These are phyloP conservation scores for Exophiala aquamarina DNA, from an alignment of 2,329 filamentous ascomycete genomes.

Conservation along the genomic window DNA sequence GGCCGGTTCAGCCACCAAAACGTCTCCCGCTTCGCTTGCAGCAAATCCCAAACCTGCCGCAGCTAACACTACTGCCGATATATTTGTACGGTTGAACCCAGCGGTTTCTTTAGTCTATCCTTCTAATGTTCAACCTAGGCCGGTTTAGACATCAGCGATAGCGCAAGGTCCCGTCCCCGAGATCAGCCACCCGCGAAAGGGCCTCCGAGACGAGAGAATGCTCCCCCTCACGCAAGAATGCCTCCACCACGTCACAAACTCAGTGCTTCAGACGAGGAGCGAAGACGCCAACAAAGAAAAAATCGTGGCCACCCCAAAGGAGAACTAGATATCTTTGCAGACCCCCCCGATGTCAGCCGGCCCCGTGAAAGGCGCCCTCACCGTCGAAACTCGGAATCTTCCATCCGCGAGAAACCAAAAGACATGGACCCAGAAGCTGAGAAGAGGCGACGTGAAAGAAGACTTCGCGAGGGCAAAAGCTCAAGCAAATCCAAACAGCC, in stretches of 20 bases:
- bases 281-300: conserved; percentile 33
- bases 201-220: conserved; percentile 35
- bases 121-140: conserved; percentile 3
- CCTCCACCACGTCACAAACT: conserved; percentile 31
- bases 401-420: conserved; percentile 54
- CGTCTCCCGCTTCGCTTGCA: background rate
- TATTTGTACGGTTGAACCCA: conserved; percentile 19
- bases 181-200: conserved; percentile 21
- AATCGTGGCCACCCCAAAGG: conserved; percentile 35
- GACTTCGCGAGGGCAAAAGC: conserved; percentile 43
- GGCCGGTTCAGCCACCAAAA: conserved; percentile 13
- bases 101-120: background rate
- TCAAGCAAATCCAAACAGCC: conserved; percentile 40
- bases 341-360: conserved; percentile 40
- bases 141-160: conserved; percentile 17
- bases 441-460: conserved; percentile 49
- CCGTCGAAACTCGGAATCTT: conserved; percentile 65
- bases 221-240: conserved; percentile 25
- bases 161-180: conserved; percentile 30
- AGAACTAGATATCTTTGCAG: conserved; percentile 51
- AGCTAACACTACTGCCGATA: conserved; percentile 14
- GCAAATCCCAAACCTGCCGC: background rate
- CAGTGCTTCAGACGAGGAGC: conserved; percentile 34
- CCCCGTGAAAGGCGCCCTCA: conserved; percentile 48
- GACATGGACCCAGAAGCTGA: conserved; percentile 51